Evolutionary conservation across 2,329 filamentous ascomycete species (phyloP).

Genomic region (Penicillium sp.): DNA sequence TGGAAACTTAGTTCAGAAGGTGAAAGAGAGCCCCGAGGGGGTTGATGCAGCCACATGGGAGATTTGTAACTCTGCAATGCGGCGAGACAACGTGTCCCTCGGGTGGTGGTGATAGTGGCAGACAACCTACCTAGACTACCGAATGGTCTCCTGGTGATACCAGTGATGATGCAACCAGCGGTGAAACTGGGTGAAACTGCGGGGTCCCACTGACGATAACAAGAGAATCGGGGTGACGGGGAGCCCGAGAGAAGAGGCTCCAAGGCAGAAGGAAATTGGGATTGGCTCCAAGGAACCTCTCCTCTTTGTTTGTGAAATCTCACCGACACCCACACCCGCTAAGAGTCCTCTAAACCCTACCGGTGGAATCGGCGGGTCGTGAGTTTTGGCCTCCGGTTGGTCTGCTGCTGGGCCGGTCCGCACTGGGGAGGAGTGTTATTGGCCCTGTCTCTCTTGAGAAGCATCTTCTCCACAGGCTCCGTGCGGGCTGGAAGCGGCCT

Average conservation of each 20-base stretch:
- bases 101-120: not conserved
- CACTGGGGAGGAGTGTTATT: conserved; percentile 10
- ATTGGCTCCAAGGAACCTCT: conserved; percentile 15
- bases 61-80: not conserved
- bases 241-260: conserved; percentile 18
- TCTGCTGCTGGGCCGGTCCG: conserved; percentile 3
- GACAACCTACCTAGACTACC: not conserved
- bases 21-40: not conserved
- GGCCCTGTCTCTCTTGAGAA: not conserved
- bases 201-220: conserved; percentile 11
- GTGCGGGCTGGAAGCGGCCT: conserved; percentile 10
- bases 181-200: conserved; percentile 27
- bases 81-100: conserved; percentile 5
- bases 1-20: too few relatives aligned
- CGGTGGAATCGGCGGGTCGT: conserved; percentile 18
- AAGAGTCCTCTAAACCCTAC: conserved; percentile 25
- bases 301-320: conserved; percentile 7
- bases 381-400: conserved; percentile 12
- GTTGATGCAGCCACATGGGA: not conserved
- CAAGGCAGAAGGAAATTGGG: conserved; percentile 16
- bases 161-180: conserved; percentile 13
- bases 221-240: not conserved
- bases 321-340: conserved; percentile 17
- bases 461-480: conserved; percentile 2
- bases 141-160: too few relatives aligned